These are phyloP conservation scores for Geosiphon pyriformis DNA, from an alignment of 192 early-diverging fungal species.

Conservation along the genomic window DNA sequence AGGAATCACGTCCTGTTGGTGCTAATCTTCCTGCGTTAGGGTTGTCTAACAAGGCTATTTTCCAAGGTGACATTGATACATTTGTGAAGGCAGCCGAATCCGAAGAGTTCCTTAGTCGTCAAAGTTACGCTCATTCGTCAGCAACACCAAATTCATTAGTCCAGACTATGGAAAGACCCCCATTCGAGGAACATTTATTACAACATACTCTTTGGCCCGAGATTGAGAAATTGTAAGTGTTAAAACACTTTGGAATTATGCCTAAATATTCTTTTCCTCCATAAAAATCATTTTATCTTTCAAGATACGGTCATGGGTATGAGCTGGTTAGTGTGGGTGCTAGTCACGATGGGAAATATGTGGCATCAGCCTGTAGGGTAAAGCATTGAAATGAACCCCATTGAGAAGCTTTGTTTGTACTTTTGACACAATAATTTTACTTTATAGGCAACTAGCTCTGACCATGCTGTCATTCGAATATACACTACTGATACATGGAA, in stretches of 20 bases:
- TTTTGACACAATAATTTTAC: neutral
- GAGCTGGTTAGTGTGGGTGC: constrained; percentile 81
- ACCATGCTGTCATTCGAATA: constrained; percentile 69
- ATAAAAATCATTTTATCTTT: neutral
- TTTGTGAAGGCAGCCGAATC: constrained; percentile 47
- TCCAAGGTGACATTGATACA: constrained; percentile 43
- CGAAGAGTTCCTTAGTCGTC: constrained; percentile 52
- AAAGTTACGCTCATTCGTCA: constrained; percentile 50
- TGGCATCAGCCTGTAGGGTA: constrained; percentile 76
- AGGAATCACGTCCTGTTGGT: constrained; percentile 58
- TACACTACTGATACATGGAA: constrained; percentile 69
- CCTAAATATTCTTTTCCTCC: neutral
- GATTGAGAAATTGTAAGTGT: constrained; percentile 75
- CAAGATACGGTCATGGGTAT: constrained; percentile 85
- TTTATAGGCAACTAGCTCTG: constrained; percentile 55
- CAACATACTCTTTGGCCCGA: constrained; percentile 96
- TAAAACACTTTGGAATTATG: neutral
- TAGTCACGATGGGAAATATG: constrained; percentile 56
- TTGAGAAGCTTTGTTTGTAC: neutral
- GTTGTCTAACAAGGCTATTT: constrained; percentile 93
- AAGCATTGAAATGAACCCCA: neutral
- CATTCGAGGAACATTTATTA: constrained; percentile 84
- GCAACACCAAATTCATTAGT: constrained; percentile 38
- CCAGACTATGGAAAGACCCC: constrained; percentile 54
- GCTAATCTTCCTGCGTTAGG: constrained; percentile 88